Conservation (phyloP, 805 yeast genomes). For the Metschnikowia lochheadii region DNA sequence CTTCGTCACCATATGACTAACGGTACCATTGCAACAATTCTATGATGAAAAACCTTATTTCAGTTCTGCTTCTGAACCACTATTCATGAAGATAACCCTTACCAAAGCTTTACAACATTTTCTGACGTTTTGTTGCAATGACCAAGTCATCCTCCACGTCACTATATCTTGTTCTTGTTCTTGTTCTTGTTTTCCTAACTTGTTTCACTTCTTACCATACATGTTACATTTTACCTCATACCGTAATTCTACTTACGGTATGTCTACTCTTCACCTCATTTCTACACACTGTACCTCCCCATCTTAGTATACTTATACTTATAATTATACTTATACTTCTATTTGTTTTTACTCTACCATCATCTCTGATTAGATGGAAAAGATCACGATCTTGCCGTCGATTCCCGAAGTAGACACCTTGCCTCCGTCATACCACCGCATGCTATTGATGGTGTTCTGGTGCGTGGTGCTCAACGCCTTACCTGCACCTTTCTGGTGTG, state of each 20-base stretch:
- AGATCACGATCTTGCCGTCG: constrained; percentile 89
- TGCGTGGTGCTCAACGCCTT: constrained; percentile 68
- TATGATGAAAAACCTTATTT: constrained; percentile 62
- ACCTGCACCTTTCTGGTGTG: constrained; percentile 24
- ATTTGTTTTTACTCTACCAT: background rate
- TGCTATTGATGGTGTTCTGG: constrained; percentile 79
- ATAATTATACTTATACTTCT: too few relatives aligned
- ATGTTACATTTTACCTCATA: too few relatives aligned
- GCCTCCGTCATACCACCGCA: constrained; percentile 45
- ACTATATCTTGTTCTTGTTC: too few relatives aligned
- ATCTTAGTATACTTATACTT: too few relatives aligned
- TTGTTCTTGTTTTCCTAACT: too few relatives aligned
- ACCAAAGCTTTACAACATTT: constrained; percentile 48
- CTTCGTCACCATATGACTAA: constrained; percentile 9
- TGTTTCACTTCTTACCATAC: background rate
- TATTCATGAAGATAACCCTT: constrained; percentile 65
- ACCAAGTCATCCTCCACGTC: background rate
- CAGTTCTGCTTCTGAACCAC: constrained; percentile 98
- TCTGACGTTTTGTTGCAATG: constrained; percentile 29
- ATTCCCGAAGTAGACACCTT: constrained; percentile 70
- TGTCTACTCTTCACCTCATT: too few relatives aligned
- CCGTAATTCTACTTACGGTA: too few relatives aligned
- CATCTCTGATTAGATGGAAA: constrained; percentile 23
- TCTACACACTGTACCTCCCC: too few relatives aligned
- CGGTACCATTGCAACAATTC: constrained; percentile 17